Evolutionary conservation across 2,329 filamentous ascomycete genomes (phyloP).

Genomic region (Waltergamsia citrina): DNA sequence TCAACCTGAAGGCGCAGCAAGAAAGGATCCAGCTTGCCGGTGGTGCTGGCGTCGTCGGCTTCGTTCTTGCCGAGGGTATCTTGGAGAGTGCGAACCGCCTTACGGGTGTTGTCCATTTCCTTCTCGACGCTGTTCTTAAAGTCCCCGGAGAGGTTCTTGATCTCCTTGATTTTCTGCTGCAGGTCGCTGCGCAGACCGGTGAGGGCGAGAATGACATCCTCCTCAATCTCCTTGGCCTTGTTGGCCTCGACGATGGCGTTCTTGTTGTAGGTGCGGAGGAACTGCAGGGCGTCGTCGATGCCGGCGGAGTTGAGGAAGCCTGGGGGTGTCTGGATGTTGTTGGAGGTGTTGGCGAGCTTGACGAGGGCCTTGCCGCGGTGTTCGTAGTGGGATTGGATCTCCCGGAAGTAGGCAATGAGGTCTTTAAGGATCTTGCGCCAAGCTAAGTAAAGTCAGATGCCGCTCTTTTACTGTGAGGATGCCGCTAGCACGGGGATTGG

Average conservation of each 20-base stretch:
- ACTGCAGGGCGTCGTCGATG: slow-evolving; percentile 76
- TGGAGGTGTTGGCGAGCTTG: slow-evolving; percentile 76
- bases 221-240: slow-evolving; percentile 84
- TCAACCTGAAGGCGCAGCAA: slow-evolving; percentile 80
- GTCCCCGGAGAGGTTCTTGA: slow-evolving; percentile 84
- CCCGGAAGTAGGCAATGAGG: slow-evolving; percentile 85
- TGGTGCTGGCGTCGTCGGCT: slow-evolving; percentile 60
- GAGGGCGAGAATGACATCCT: slow-evolving; percentile 81
- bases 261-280: slow-evolving; percentile 76
- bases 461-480: background rate
- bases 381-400: slow-evolving; percentile 86
- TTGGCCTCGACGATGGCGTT: slow-evolving; percentile 69
- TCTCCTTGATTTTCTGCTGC: slow-evolving; percentile 96
- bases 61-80: slow-evolving; percentile 75
- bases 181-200: slow-evolving; percentile 81
- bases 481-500: background rate
- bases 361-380: slow-evolving; percentile 70
- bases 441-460: slow-evolving; percentile 47
- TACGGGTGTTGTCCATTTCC: slow-evolving; percentile 79
- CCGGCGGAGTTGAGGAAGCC: slow-evolving; percentile 73
- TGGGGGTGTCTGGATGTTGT: slow-evolving; percentile 66
- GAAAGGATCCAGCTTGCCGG: slow-evolving; percentile 87
- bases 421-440: slow-evolving; percentile 96
- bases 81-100: slow-evolving; percentile 70
- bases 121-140: slow-evolving; percentile 97